phyloP scores from a whole-genome alignment of 2,329 filamentous ascomycete genomes.

The Cladophialophora immunda region DNA sequence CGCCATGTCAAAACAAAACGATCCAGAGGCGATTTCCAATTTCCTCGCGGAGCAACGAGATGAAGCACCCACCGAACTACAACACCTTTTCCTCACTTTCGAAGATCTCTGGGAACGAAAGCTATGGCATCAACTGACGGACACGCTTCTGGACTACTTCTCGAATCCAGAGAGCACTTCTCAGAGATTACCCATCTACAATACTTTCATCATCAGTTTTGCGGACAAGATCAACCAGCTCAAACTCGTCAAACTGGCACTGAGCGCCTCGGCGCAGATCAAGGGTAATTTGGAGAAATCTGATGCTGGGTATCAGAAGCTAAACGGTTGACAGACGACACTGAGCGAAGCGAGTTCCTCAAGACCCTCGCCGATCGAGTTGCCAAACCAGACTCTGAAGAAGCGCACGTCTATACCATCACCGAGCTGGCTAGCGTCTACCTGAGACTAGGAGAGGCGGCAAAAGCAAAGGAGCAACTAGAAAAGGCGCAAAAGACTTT shows the following conservation, averaged over 20 bases:
- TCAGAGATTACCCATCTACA: constrained; percentile 89
- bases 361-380: constrained; percentile 85
- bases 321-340: constrained; percentile 71
- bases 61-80: constrained; percentile 83
- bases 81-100: constrained; percentile 87
- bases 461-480: constrained; percentile 85
- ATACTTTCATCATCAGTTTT: constrained; percentile 93
- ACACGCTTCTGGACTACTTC: constrained; percentile 88
- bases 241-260: constrained; percentile 89
- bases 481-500: constrained; percentile 87
- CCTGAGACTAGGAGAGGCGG: constrained; percentile 78
- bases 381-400: constrained; percentile 89
- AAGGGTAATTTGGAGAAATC: constrained; percentile 62
- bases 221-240: constrained; percentile 99
- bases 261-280: constrained; percentile 87
- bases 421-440: constrained; percentile 90
- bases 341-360: constrained; percentile 86
- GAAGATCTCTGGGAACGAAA: constrained; percentile 99
- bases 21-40: constrained; percentile 71
- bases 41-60: constrained; percentile 93
- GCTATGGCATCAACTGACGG: constrained; percentile 98
- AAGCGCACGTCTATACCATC: constrained; percentile 92
- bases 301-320: not conserved
- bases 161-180: constrained; percentile 78
- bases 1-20: constrained; percentile 42